phyloP scores from a whole-genome alignment of 768 basidiomycete species.

The Neoboletus subvelutipes region DNA sequence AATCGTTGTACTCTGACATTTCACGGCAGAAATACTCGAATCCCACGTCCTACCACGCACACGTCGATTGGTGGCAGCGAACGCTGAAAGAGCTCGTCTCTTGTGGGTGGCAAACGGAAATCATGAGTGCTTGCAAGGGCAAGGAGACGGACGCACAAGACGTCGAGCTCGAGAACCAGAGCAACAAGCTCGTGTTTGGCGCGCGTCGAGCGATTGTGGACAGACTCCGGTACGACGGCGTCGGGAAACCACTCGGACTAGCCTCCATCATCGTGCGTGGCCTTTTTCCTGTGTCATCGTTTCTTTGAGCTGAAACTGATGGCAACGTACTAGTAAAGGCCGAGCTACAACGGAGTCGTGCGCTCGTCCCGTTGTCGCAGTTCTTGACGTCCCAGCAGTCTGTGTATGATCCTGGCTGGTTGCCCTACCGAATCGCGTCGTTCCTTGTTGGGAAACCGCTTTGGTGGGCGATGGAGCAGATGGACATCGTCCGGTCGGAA shows the following conservation, averaged over 20 bases:
- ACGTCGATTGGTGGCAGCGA: slow-evolving; percentile 85
- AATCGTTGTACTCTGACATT: slow-evolving; percentile 87
- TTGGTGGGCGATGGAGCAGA: slow-evolving; percentile 84
- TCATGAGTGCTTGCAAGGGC: slow-evolving; percentile 8
- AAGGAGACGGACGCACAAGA: slow-evolving; percentile 11
- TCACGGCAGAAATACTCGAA: slow-evolving; percentile 82
- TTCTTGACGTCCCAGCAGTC: slow-evolving; percentile 59
- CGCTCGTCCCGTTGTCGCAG: slow-evolving; percentile 47
- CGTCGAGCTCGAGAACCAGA: slow-evolving; percentile 15
- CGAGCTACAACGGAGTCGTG: slow-evolving; percentile 52
- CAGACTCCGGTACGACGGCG: slow-evolving; percentile 59
- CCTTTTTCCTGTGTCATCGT: neutral
- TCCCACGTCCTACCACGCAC: slow-evolving; percentile 75
- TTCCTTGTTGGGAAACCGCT: slow-evolving; percentile 75
- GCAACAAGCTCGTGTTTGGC: slow-evolving; percentile 59
- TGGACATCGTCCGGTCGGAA: slow-evolving; percentile 65
- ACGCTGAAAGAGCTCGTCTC: slow-evolving; percentile 62
- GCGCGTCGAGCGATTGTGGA: slow-evolving; percentile 58
- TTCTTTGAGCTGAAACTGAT: slow-evolving; percentile 19
- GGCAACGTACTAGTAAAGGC: slow-evolving; percentile 57
- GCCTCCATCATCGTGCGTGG: slow-evolving; percentile 71
- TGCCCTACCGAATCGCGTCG: slow-evolving; percentile 67
- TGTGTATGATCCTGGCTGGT: slow-evolving; percentile 66
- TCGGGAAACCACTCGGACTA: slow-evolving; percentile 73
- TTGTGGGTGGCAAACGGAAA: slow-evolving; percentile 49